Conservation (phyloP, 495 filamentous ascomycete genomes). For the Tuber microsphaerosporum region DNA sequence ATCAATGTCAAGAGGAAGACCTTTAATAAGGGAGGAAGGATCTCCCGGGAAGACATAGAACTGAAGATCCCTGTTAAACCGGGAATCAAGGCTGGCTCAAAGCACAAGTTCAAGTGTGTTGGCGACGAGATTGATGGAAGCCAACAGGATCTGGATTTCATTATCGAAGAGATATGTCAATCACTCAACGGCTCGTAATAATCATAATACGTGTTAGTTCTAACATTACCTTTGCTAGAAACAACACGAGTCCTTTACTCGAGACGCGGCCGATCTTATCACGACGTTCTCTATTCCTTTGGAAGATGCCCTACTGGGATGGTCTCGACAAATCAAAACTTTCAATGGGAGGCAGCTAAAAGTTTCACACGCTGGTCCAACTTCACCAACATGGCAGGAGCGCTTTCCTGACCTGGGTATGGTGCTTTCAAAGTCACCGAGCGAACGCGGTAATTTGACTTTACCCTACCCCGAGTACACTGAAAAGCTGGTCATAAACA, state of each 20-base stretch:
- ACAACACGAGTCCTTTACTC: slow-evolving; percentile 70
- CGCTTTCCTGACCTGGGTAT: slow-evolving; percentile 79
- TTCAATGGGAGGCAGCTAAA: slow-evolving; percentile 81
- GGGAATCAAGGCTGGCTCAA: slow-evolving; percentile 87
- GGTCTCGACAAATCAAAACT: slow-evolving; percentile 81
- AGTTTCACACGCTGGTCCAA: slow-evolving; percentile 71
- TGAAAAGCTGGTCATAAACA: too few species aligned
- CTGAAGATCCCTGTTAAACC: slow-evolving; percentile 91
- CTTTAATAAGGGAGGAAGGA: slow-evolving; percentile 75
- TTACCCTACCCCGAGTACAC: too few species aligned
- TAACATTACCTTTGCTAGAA: slow-evolving; percentile 51
- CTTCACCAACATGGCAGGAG: slow-evolving; percentile 70
- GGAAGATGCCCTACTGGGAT: slow-evolving; percentile 94
- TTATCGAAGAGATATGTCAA: slow-evolving; percentile 80
- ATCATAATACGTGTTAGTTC: slow-evolving; percentile 17
- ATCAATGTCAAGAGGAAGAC: slow-evolving; percentile 95
- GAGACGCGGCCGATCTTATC: slow-evolving; percentile 77
- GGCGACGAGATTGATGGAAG: slow-evolving; percentile 96
- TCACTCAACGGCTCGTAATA: neutral
- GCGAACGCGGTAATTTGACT: slow-evolving; percentile 73
- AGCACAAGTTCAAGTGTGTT: slow-evolving; percentile 93
- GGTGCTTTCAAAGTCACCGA: slow-evolving; percentile 83
- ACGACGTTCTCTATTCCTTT: slow-evolving; percentile 70
- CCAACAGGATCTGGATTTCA: slow-evolving; percentile 91
- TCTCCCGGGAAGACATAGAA: slow-evolving; percentile 77